Conservation (phyloP, 148 eudicot genomes). For the Amaranthus hypochondriacus region DNA sequence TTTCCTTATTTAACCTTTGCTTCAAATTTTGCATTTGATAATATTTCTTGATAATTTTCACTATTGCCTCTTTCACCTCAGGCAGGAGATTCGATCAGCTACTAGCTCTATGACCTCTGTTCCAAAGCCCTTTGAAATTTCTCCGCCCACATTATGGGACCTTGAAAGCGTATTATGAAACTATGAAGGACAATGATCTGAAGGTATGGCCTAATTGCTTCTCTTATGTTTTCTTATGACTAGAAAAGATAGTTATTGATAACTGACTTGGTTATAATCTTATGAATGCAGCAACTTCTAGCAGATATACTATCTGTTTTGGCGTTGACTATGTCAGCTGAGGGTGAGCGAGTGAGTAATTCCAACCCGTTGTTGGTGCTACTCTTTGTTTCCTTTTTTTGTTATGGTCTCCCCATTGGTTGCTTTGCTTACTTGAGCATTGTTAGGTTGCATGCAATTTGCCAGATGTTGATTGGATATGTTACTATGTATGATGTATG, state of each 20-base stretch:
- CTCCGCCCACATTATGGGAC: conserved; percentile 94
- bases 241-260: not conserved
- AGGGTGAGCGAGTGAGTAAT: conserved; percentile 81
- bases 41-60: not conserved
- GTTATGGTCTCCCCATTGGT: not conserved
- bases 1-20: not conserved
- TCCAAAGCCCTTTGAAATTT: conserved; percentile 93
- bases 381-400: not conserved
- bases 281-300: conserved; percentile 54
- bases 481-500: not conserved
- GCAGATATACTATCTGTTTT: conserved; percentile 94
- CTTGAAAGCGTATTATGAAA: conserved; percentile 63
- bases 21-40: not conserved
- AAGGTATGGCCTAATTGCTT: conserved; percentile 40
- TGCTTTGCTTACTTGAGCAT: not conserved
- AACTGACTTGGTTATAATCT: conserved; percentile 15
- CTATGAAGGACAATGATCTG: conserved; percentile 58
- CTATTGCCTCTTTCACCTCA: conserved; percentile 17
- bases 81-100: conserved; percentile 89
- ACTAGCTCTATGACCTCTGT: conserved; percentile 99
- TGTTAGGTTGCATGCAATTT: too few species aligned
- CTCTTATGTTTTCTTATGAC: not conserved
- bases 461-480: too few species aligned
- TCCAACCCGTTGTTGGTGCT: not conserved
- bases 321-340: conserved; percentile 96